Conservation (phyloP, 2,329 filamentous ascomycete species). For the Fusarium sp. region DNA sequence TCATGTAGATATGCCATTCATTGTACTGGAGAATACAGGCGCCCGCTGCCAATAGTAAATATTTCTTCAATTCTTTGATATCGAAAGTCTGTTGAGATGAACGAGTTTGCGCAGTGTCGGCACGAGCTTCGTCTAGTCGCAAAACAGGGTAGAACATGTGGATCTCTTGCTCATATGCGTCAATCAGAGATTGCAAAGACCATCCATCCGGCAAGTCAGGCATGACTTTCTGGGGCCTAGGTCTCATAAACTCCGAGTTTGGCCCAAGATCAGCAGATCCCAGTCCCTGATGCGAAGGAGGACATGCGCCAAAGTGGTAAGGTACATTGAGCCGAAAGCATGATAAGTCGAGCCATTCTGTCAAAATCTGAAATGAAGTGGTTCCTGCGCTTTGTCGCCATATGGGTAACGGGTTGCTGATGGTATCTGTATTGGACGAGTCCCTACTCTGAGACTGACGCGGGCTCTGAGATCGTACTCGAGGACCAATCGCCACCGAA, state of each 20-base stretch:
- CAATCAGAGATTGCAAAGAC: not conserved
- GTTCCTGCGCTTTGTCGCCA: constrained; percentile 1
- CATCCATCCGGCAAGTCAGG: not conserved
- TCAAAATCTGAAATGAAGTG: constrained; percentile 7
- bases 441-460: constrained; percentile 10
- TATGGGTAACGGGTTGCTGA: constrained; percentile 6
- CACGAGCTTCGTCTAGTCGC: not conserved
- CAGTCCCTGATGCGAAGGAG: not conserved
- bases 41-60: not conserved
- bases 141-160: constrained; percentile 11
- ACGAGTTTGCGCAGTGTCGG: not conserved
- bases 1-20: not conserved
- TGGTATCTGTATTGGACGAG: constrained; percentile 14
- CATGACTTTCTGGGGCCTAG: not conserved
- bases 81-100: not conserved
- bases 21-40: not conserved
- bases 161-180: constrained; percentile 8
- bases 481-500: not conserved
- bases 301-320: constrained; percentile 15
- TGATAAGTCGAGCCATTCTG: constrained; percentile 11
- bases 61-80: not conserved
- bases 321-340: constrained; percentile 17
- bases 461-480: constrained; percentile 1
- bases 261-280: not conserved
- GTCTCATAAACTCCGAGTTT: not conserved